Base-by-base conservation (phyloP, 768 basidiomycete genomes). In the Boletus vinaceobasis region DNA sequence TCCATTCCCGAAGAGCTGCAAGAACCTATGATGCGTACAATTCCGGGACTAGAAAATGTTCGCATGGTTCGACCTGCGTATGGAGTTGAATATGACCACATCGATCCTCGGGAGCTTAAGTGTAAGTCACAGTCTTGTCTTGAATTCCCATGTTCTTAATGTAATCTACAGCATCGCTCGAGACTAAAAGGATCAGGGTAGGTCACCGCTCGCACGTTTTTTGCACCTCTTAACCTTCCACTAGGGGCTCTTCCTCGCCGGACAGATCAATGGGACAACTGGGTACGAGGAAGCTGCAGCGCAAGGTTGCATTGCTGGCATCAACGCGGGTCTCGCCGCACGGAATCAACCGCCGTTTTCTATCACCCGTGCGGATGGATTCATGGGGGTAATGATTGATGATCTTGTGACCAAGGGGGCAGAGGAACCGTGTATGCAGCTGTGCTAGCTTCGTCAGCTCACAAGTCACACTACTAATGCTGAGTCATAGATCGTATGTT, bases 201-300 rank as follows among this genome's bases (percentile, higher is more conserved):
- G 19, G 57, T 50, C 1, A 6, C 15, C 2, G 23, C 23, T 46
- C 37, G 19, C 33, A 44, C 45, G 14, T 29, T 29, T 32, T 2
- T 8, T 59, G 11, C 10, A 17, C 43, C 4, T 37, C 23, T 51
- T 29, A 19, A 37, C 4, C 7, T 33, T 51, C 40, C 1, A 14
- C 15, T 43, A 88, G 82, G 92, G 92, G 1, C 78, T 95, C 3
- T 95, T 88, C 71, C 81, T 95, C 21, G 90, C 91, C 1, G 92
- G 93, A 4, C 92, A 95, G 69, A 95, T 95, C 63, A 95, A 94
- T 60, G 88, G 88, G 11, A 96, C 93, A 1, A 96, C 93, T 2
- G 93, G 93, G 5, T 96, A 96, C 66, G 93, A 96, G 67, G 93
- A 96, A 73, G 93, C 93, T 1, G 93, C 90, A 2, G 91, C 90